Evolutionary conservation across 2,329 filamentous ascomycete species (phyloP).

Genomic region (Alternaria postmessia): DNA sequence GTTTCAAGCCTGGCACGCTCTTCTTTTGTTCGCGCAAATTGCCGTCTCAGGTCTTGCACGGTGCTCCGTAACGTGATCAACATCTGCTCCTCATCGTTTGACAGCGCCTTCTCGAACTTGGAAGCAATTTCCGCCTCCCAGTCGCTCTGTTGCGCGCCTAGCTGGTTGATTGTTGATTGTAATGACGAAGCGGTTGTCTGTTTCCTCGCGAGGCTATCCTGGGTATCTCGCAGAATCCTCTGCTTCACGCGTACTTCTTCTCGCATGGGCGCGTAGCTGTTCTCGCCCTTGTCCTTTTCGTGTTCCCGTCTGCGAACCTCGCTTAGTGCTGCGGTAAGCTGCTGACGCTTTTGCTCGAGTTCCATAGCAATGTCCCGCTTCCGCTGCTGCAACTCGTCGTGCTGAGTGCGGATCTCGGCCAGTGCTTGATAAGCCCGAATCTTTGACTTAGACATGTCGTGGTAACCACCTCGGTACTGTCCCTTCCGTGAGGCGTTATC

Average conservation of each 20-base stretch:
- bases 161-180: slow-evolving; percentile 63
- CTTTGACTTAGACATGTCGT: slow-evolving; percentile 85
- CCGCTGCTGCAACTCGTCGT: slow-evolving; percentile 71
- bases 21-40: slow-evolving; percentile 78
- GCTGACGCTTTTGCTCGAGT: slow-evolving; percentile 82
- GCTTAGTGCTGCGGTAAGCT: slow-evolving; percentile 86
- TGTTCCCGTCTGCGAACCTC: slow-evolving; percentile 85
- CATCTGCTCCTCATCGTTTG: slow-evolving; percentile 80
- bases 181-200: slow-evolving; percentile 71
- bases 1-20: slow-evolving; percentile 79
- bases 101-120: slow-evolving; percentile 91
- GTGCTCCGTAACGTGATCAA: slow-evolving; percentile 74
- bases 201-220: slow-evolving; percentile 76
- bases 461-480: slow-evolving; percentile 92
- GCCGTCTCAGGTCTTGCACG: slow-evolving; percentile 76
- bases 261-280: slow-evolving; percentile 80
- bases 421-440: slow-evolving; percentile 83
- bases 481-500: slow-evolving; percentile 95
- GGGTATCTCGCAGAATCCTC: slow-evolving; percentile 76
- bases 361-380: slow-evolving; percentile 72
- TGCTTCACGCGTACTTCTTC: slow-evolving; percentile 79
- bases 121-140: slow-evolving; percentile 83
- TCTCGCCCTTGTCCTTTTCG: slow-evolving; percentile 77
- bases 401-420: slow-evolving; percentile 76
- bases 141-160: slow-evolving; percentile 76